Base-by-base conservation (phyloP, 192 early-diverging fungal species). In the Entomortierella parvispora region DNA sequence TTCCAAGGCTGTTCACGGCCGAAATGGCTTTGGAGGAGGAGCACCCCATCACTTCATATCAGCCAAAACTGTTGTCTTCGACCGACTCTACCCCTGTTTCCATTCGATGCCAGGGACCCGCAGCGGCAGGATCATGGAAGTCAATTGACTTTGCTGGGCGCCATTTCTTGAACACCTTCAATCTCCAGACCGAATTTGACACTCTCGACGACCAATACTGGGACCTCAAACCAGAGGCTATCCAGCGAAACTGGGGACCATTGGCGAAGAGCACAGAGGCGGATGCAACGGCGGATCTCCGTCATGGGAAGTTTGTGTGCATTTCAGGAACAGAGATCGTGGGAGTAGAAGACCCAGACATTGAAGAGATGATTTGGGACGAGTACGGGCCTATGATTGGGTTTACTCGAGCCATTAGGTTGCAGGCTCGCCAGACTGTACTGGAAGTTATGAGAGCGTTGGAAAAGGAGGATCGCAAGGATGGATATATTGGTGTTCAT, bases 21-120 rank as follows among this genome's bases (percentile, higher is more conserved):
- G 60, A 68, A 23, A 76, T 76, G 71, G 65, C 71, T 2, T 31
- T 20, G 12, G 71, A 76, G 46, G 71, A 76, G 25, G 71, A 76
- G 22, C 55, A 25, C 5, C 71, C 71, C 2, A 67, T 65, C 10
- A 44, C 26, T 14, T 55, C 26, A n/a, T 47, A 49, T 5, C 71
- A 76, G 26, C 17, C 62, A 1, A 50, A 61, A 44, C 65, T 64
- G 2, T 54, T 45, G 28, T 22, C 7, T 5, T 25, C 57, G 7
- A 15, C 46, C 22, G 8, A 22, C 8, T 50, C 34, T 20, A 17
- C 43, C 17, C 56, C 65, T 5, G 42, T 33, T 8, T 48, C 48
- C 18, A 76, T 76, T 43, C 66, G 60, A 26, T 76, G 71, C 25
- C 64, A 76, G 34, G 71, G 58, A 11, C 71, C 71, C 0, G 58